Base-by-base conservation (phyloP, 169 alveolate species). In the Amoebophrya sp. region DNA sequence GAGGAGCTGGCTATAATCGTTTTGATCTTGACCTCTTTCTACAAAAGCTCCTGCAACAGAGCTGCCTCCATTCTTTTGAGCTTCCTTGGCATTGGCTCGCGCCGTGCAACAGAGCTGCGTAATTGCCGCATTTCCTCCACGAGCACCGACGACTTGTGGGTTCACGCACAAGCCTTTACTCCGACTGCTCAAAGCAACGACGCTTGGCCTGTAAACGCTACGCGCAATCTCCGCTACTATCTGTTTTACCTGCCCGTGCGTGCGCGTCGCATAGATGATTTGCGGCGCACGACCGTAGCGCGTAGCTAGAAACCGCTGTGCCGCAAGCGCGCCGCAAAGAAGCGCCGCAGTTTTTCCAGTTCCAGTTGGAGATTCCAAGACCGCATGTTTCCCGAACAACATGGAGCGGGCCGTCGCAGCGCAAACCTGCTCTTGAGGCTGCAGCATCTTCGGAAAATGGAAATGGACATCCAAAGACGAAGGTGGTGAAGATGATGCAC, bases 271-370 rank as follows among this genome's bases (percentile, higher is more conserved):
- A 36, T 65, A 65, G 33, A 65, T 65, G 83, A 65, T 65, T 36
- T 65, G 83, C 39, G 83, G 83, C 83, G 83, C 83, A 6, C 36
- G 33, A 18, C 83, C 33, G 33, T 10, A 26, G 10, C n/a, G 18
- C 39, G 18, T 65, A 29, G 83, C 83, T 26, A 65, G 3, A 29
- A 0, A 10, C 36, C 83, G 83, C 83, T 65, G 83, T 36, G 83
- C 83, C 83, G 2, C 83, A 29, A 65, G 83, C 33, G 83, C 83
- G 38, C 39, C 83, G 83, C 83, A 65, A 10, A 65, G 83, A 1
- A 65, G n/a, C 83, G 83, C 83, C 12, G 83, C 83, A 29, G 83
- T 65, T 18, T 65, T 65, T 26, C 83, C 83, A 36, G 83, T 65
- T 1, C 83, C 83, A 29, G 83, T 65, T 6, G 83, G 83, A 10